Evolutionary conservation across 805 yeast genomes (phyloP), one percentile per base, ranked within the genome.

Genomic region (Metschnikowia borealis): DNA sequence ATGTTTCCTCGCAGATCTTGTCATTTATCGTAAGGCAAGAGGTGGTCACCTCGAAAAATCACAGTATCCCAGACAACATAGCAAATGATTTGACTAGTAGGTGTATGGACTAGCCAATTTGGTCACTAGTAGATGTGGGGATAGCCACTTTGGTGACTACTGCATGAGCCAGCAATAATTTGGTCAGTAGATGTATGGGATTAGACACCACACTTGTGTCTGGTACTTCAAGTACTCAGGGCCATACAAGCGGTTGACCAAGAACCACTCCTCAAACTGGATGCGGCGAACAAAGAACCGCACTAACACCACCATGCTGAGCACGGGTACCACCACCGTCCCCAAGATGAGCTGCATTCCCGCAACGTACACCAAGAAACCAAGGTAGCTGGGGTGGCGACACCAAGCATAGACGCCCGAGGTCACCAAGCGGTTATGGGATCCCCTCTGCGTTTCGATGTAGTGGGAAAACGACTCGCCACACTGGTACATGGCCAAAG

Each of bases 301-400:
- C 11, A 49, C 41, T 26, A 71, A 53, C 6, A 66, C 52, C 6
- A 49, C 48, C 21, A 59, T 13, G 38, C 61, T 53, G 11, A 51
- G 46, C 3, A 58, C 48, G 29, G 62, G 42, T 32, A 61, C 55
- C 11, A 62, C 26, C 35, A 50, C 48, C 44, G 69, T 71, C 10
- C 56, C 54, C 33, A 71, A 49, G 11, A 57, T 52, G 8, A 66
- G 21, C 52, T 70, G 71, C 46, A 61, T 46, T 8, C 76, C 76
- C 31, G 65, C 54, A 11, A 60, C 68, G 42, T 64, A 65, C n/a
- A 62, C 44, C 53, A 66, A 63, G 51, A 70, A 71, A 37, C 77
- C 77, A 6, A 67, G 43, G 50, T 72, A 72, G 47, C 73, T 66
- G 15, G 77, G 77, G 50, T 72, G 77, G 45, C 76, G 52, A 26